Percentiles rank a stretch among this genome's conserved stretches.
phyloP scores from a whole-genome alignment of 495 filamentous ascomycete genomes.

The Umbilicaria muhlenbergii region DNA sequence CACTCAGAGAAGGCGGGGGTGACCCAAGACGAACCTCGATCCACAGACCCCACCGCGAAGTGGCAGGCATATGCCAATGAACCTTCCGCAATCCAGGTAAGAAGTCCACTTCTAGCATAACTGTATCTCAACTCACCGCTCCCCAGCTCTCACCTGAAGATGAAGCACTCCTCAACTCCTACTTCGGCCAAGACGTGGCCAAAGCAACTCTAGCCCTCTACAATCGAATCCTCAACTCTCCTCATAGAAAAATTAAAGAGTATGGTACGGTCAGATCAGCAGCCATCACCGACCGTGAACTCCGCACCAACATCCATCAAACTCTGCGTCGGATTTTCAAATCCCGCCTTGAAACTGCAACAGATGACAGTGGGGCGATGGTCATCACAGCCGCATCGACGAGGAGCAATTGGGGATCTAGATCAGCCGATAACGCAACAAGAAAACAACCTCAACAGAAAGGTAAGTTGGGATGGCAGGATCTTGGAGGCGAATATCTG shows the following conservation, averaged over 20 bases:
- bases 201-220: conserved; percentile 27
- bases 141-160: conserved; percentile 32
- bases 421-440: conserved; percentile 17
- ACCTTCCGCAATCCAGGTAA: not conserved
- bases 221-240: conserved; percentile 25
- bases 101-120: no score
- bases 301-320: conserved; percentile 49
- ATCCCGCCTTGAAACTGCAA: conserved; percentile 47
- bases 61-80: not conserved
- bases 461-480: conserved; percentile 35
- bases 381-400: conserved; percentile 34
- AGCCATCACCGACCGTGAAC: conserved; percentile 37
- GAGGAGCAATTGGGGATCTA: conserved; percentile 21
- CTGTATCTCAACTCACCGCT: not conserved
- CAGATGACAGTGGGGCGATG: conserved; percentile 42
- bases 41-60: not conserved
- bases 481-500: conserved; percentile 61
- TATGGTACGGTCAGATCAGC: conserved; percentile 24
- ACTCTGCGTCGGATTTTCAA: conserved; percentile 52
- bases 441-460: conserved; percentile 11
- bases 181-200: conserved; percentile 28
- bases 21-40: no score
- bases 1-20: no score
- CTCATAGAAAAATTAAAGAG: conserved; percentile 25
- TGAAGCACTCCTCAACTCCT: conserved; percentile 23